Evolutionary conservation across 78 protist species (phyloP).

Genomic region (Dictyostelium discoideum): dicty_2.7 NC_007088.5:5641001-5641500

Average conservation of each 20-base stretch:
- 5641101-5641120: slow-evolving; percentile 83
- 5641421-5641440: slow-evolving; percentile 97
- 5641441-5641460: slow-evolving; percentile 98
- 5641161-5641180: slow-evolving; percentile 96
- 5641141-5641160: slow-evolving; percentile 91
- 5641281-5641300: slow-evolving; percentile 84
- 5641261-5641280: slow-evolving; percentile 97
- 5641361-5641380: slow-evolving; percentile 87
- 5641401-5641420: slow-evolving; percentile 98
- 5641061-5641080: slow-evolving; percentile 15
- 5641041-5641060: slow-evolving; percentile 11
- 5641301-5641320: slow-evolving; percentile 85
- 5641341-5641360: slow-evolving; percentile 90
- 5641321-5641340: slow-evolving; percentile 91
- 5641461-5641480: slow-evolving; percentile 99
- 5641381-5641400: slow-evolving; percentile 93
- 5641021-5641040: background rate
- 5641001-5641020: slow-evolving; percentile 22
- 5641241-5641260: slow-evolving; percentile 99
- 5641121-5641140: slow-evolving; percentile 77
- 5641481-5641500: slow-evolving; percentile 99
- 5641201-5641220: slow-evolving; percentile 90
- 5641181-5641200: slow-evolving; percentile 93
- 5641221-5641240: slow-evolving; percentile 97
- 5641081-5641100: slow-evolving; percentile 62